phyloP scores from a whole-genome alignment of 2,329 filamentous ascomycete species.

The Aquanectria penicillioides region DNA sequence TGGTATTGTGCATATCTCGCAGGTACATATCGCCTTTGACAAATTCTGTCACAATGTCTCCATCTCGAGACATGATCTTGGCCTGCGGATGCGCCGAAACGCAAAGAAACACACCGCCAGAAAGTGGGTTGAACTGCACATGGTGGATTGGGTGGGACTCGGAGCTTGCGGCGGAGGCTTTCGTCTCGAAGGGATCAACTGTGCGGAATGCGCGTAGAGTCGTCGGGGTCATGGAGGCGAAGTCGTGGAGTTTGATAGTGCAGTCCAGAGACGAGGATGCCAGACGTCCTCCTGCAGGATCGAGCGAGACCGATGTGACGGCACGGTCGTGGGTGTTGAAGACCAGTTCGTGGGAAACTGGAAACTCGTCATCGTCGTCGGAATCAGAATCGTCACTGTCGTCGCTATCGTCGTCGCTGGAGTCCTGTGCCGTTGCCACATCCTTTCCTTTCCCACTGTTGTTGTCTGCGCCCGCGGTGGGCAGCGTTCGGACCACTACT shows the following conservation, averaged over 20 bases:
- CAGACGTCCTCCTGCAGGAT: conserved; percentile 85
- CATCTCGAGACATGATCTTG: conserved; percentile 89
- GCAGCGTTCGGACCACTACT: conserved; percentile 42
- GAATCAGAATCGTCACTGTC: conserved; percentile 65
- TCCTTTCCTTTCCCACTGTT: conserved; percentile 21
- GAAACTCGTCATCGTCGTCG: conserved; percentile 84
- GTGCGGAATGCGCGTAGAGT: conserved; percentile 94
- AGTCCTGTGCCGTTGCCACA: conserved; percentile 50
- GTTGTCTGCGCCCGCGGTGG: conserved; percentile 23
- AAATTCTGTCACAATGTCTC: conserved; percentile 85
- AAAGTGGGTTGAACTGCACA: conserved; percentile 84
- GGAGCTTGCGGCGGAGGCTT: conserved; percentile 70
- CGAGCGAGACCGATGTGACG: conserved; percentile 84
- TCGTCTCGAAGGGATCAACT: conserved; percentile 85
- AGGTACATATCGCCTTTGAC: conserved; percentile 99
- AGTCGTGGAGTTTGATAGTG: conserved; percentile 92
- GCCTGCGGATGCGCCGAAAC: conserved; percentile 90
- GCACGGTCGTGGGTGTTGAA: conserved; percentile 92
- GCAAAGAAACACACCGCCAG: conserved; percentile 84
- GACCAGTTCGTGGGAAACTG: conserved; percentile 90
- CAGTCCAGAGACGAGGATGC: conserved; percentile 94
- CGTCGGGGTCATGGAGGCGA: conserved; percentile 93
- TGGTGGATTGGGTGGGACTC: conserved; percentile 92
- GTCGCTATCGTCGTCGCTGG: conserved; percentile 55
- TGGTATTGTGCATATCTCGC: conserved; percentile 96